These are phyloP conservation scores for Aureoboletus auriporus DNA, from an alignment of 768 basidiomycete genomes.

Conservation along the genomic window DNA sequence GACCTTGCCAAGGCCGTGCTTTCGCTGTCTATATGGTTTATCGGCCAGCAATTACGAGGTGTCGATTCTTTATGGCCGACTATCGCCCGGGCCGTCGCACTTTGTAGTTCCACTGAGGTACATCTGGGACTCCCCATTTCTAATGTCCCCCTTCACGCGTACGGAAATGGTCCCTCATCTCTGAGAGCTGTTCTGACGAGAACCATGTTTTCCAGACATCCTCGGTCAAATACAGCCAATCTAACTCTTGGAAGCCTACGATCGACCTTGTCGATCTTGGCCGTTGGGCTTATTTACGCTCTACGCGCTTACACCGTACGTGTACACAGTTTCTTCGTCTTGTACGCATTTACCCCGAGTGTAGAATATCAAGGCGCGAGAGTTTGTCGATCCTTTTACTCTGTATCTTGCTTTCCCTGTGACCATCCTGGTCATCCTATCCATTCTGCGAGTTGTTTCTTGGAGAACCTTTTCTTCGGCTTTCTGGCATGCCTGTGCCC, in stretches of 20 bases:
- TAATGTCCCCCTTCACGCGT: constrained; percentile 8
- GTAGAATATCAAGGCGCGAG: constrained; percentile 18
- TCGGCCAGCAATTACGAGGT: constrained; percentile 1
- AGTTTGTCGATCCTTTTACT: constrained; percentile 17
- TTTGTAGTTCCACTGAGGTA: constrained; percentile 1
- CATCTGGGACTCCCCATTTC: constrained; percentile 2
- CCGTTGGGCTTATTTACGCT: constrained; percentile 9
- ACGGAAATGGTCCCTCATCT: constrained; percentile 1
- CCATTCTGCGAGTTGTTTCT: constrained; percentile 14
- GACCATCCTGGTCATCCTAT: constrained; percentile 18
- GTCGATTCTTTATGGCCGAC: background rate
- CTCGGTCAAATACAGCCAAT: background rate
- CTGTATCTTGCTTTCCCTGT: constrained; percentile 23
- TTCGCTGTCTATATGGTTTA: constrained; percentile 15
- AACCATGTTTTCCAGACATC: background rate
- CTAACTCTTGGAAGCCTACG: constrained; percentile 9
- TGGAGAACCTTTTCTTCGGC: constrained; percentile 17
- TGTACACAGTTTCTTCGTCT: constrained; percentile 1
- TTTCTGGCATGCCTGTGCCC: constrained; percentile 29
- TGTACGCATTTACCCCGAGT: background rate
- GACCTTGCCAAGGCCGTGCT: constrained; percentile 18
- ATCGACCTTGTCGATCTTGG: constrained; percentile 11
- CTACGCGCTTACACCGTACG: constrained; percentile 21
- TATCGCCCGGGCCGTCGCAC: background rate
- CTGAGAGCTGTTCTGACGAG: background rate